These are phyloP conservation scores for Trichoderma arundinaceum DNA, from an alignment of 2,329 filamentous ascomycete species.

Conservation along the genomic window DNA sequence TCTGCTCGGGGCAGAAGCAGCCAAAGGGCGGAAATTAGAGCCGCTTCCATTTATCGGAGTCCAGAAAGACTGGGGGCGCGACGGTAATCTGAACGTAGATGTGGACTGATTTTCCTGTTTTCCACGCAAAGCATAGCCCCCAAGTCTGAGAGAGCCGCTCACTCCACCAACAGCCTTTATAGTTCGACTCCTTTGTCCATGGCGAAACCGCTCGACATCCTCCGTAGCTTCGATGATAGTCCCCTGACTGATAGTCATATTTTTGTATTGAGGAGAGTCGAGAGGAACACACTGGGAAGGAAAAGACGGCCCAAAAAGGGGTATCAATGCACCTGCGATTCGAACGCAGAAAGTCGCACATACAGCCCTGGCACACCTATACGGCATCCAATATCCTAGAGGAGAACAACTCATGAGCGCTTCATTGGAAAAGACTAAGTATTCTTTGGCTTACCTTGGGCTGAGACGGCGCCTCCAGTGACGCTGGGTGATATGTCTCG, in stretches of 20 bases:
- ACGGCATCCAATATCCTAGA: slow-evolving; percentile 96
- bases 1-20: not conserved
- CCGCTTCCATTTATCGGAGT: not conserved
- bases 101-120: slow-evolving; percentile 7
- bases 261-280: slow-evolving; percentile 66
- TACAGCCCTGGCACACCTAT: slow-evolving; percentile 80
- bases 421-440: not conserved
- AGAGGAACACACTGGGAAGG: slow-evolving; percentile 71
- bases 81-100: not conserved
- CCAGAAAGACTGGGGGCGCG: slow-evolving; percentile 35
- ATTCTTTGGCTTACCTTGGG: slow-evolving; percentile 70
- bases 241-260: slow-evolving; percentile 67
- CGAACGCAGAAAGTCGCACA: slow-evolving; percentile 87
- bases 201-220: slow-evolving; percentile 25
- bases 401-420: slow-evolving; percentile 17
- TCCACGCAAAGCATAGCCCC: slow-evolving; percentile 5
- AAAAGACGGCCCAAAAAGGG: slow-evolving; percentile 86
- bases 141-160: slow-evolving; percentile 2
- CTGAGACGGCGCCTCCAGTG: slow-evolving; percentile 86
- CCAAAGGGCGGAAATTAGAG: not conserved
- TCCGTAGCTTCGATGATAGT: slow-evolving; percentile 59
- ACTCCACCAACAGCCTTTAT: not conserved
- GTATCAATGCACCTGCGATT: slow-evolving; percentile 85
- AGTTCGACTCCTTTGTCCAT: not conserved
- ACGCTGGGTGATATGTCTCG: slow-evolving; percentile 92